Base-by-base conservation (phyloP, 2,329 filamentous ascomycete species). In the Emmonsiellopsis sp. region DNA sequence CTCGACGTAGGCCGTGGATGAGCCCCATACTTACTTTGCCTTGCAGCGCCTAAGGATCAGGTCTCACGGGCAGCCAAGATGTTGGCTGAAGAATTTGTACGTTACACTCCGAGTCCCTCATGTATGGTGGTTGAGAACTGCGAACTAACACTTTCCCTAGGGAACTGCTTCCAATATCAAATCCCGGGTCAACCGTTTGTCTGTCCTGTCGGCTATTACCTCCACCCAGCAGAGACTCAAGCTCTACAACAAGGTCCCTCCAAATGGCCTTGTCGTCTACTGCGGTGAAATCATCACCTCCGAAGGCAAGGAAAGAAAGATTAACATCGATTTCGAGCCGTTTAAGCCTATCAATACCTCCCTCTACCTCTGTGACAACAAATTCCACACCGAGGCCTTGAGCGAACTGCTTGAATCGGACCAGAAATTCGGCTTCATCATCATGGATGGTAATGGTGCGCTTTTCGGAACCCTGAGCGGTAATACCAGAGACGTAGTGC, bases 301-400 rank as follows among this genome's bases (percentile, higher is more conserved):
- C 32, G 93, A 98, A 79, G 93, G 93, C 74, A 98, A 98, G 76
- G 93, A 98, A 77, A 83, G 93, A 69, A 98, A 96, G 80, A 94
- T 98, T 79, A 98, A 98, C 76, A 98, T 98, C 71, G 94, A 98
- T 71, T 98, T 98, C 72, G 93, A 98, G 76, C 93, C 93, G 34
- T 98, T 98, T 82, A 98, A 98, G 81, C 93, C 93, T 57, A 98
- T 98, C 83, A 98, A 98, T 76, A 98, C 93, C 37, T 98, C 94
- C 44, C 82, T 98, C 46, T 98, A 98, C 73, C 88, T 98, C 57
- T 98, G 93, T 77, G 93, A 98, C 83, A 98, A 98, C 81, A 98
- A 98, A 70, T 98, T 98, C 75, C 93, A 98, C 71, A 98, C 93
- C 54, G 93, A 98, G 75, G 92, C 93, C 15, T 78, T 98, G 61